Evolutionary conservation across 805 yeast genomes (phyloP), one percentile per base, ranked within the genome.

Genomic region (Starmerella floricola): DNA sequence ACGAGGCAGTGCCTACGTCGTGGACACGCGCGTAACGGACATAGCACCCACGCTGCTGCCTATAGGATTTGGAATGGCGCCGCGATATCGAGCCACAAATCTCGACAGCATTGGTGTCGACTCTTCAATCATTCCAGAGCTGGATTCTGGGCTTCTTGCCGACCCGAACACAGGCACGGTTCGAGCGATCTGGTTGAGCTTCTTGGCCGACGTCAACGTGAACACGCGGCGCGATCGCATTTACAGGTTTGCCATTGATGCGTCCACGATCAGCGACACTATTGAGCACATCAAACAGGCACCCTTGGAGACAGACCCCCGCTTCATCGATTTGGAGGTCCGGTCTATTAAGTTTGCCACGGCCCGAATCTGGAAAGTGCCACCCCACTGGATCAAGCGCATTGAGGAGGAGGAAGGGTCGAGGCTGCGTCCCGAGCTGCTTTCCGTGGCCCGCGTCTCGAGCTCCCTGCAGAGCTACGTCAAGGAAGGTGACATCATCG

Each of bases 281-380:
- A 66, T 86, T 26, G 68, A 72, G 19, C 58, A 63, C 33, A 65
- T 85, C 41, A 71, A 70, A 46, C 46, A 50, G 18, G 65, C 68
- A 17, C 41, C 47, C 15, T 6, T 12, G 13, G 8, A 26, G n/a
- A 16, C 38, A 4, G 64, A 69, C 23, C 67, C 61, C 13, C 69
- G 80, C 46, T 76, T 84, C 37, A 68, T 87, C 38, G 95, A 86
- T 55, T 79, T 83, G 29, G 95, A 84, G 54, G 76, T 84, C 52
- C 71, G 72, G 13, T 68, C 86, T 0, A 65, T 80, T 27, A 71
- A 83, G 2, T 66, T 85, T 19, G 70, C 76, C 20, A 79, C 75
- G 55, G 94, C 93, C 2, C 74, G 95, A 60, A 73, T 82, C 34
- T 71, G 83, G 55, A 94, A 94, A n/a, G 94, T 86, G 18, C 74